A percentile compares a stretch with the other conserved stretches of the same genome.
Evolutionary conservation across 768 basidiomycete species (phyloP).

Genomic region (Clitopilus hobsonii): DNA sequence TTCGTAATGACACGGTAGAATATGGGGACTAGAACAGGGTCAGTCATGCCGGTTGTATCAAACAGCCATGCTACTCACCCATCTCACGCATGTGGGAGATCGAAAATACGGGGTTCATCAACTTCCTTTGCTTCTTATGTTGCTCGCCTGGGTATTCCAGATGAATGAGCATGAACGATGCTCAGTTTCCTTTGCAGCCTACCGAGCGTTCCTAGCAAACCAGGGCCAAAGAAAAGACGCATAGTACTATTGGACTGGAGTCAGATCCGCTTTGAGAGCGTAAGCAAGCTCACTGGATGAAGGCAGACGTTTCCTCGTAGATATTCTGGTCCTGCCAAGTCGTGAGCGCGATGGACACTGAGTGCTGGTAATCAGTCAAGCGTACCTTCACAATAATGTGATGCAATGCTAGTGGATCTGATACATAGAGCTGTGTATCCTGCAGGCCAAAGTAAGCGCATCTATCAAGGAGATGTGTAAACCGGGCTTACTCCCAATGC

Average conservation of each 20-base stretch:
- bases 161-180: neutral
- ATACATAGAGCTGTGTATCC: conserved; percentile 23
- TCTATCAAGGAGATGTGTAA: neutral
- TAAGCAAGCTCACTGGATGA: conserved; percentile 26
- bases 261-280: no score
- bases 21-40: conserved; percentile 8
- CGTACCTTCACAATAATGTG: conserved; percentile 29
- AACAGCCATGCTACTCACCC: conserved; percentile 3
- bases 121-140: conserved; percentile 25
- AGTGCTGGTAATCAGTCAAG: conserved; percentile 1
- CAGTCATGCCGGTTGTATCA: neutral
- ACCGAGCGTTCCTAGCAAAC: conserved; percentile 7
- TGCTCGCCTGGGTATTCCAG: conserved; percentile 8
- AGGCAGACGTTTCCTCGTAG: conserved; percentile 31
- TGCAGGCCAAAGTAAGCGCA: neutral
- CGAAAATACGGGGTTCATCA: conserved; percentile 35
- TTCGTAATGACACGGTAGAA: conserved; percentile 14
- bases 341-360: neutral
- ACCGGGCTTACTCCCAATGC: conserved; percentile 12
- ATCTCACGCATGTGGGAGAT: conserved; percentile 27
- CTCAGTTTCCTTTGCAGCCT: neutral
- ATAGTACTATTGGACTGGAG: no score
- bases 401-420: conserved; percentile 32
- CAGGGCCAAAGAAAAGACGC: conserved; percentile 1
- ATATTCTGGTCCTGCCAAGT: conserved; percentile 15